Evolutionary conservation across 129 eudicot genomes (phyloP), one percentile per base, ranked within the genome.

Genomic region (Flaveria brownii): DNA sequence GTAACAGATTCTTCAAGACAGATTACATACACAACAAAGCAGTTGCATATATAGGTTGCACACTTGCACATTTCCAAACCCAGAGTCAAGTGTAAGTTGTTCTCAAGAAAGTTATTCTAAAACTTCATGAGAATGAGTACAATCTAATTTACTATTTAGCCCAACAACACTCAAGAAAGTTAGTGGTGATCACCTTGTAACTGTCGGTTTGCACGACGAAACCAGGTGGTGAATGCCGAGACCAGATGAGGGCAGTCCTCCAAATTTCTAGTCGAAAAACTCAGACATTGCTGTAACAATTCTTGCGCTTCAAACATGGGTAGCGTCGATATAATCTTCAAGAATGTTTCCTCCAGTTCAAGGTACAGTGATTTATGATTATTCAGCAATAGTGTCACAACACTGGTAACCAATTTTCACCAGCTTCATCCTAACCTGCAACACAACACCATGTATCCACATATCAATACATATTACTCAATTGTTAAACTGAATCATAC

Each of bases 171-270:
- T 74, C 61, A 79, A 74, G 81, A 47, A 77, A 33, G 77, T 45
- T 73, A 81, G 71, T 77, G 16, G 6, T 73, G 45, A 59, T 86
- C 87, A 42, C 80, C 56, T 52, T 66, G 85, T 16, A 55, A 73
- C 57, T 70, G 81, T n/a, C 89, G 68, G 51, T 89, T 86, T 49
- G 98, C 92, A 52, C 96, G 96, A 2, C 93, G 91, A 62, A 93
- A 93, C 97, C 98, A 93, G 39, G 98, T 93, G 81, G 89, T 88
- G 77, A 90, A 93, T 33, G 97, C 97, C n/a, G 83, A 75, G 22
- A 93, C 89, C 84, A 93, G 74, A 80, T 93, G 98, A 25, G 93
- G 92, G 82, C 97, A 93, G 77, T 90, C 98, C 20, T 93, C 98
- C 20, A 86, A 83, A 45, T 88, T 89, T 75, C 96, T 83, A 50